Evolutionary conservation across 176 grass and related monocot species (phyloP).

Genomic region (Zizania latifolia): DNA sequence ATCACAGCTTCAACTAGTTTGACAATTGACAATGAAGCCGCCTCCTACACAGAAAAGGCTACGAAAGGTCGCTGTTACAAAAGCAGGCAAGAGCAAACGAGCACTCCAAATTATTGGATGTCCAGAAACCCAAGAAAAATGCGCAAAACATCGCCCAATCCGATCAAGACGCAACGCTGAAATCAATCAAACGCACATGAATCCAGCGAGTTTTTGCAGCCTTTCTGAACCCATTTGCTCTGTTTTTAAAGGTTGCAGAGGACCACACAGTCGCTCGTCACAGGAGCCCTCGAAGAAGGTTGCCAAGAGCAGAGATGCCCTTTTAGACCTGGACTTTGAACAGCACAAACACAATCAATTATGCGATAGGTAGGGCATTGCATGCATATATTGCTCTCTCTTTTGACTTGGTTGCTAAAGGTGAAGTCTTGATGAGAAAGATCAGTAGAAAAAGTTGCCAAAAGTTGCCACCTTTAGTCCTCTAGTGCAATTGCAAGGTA

Average conservation of each 20-base stretch:
- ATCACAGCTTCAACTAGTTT: conserved; percentile 16
- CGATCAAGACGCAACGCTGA: not conserved
- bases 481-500: conserved; percentile 35
- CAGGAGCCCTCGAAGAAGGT: conserved; percentile 22
- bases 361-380: conserved; percentile 2
- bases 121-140: not conserved
- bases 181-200: conserved; percentile 17
- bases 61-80: too few species aligned
- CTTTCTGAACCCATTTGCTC: conserved; percentile 22
- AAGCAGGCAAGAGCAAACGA: not conserved
- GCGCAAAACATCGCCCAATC: not conserved
- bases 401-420: conserved; percentile 36
- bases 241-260: conserved; percentile 5
- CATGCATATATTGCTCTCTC: conserved; percentile 27
- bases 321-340: conserved; percentile 19
- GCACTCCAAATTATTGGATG: not conserved
- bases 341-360: conserved; percentile 15
- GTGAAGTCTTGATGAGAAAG: conserved; percentile 21
- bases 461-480: conserved; percentile 35
- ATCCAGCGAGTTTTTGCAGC: conserved; percentile 31
- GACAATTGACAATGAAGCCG: conserved; percentile 17
- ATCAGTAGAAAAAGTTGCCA: not conserved
- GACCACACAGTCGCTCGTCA: conserved; percentile 8
- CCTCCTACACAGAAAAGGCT: conserved; percentile 4
- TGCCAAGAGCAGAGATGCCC: not conserved